These are phyloP conservation scores for Aspergillus bombycis DNA, from an alignment of 2,329 filamentous ascomycete genomes.

Conservation along the genomic window DNA sequence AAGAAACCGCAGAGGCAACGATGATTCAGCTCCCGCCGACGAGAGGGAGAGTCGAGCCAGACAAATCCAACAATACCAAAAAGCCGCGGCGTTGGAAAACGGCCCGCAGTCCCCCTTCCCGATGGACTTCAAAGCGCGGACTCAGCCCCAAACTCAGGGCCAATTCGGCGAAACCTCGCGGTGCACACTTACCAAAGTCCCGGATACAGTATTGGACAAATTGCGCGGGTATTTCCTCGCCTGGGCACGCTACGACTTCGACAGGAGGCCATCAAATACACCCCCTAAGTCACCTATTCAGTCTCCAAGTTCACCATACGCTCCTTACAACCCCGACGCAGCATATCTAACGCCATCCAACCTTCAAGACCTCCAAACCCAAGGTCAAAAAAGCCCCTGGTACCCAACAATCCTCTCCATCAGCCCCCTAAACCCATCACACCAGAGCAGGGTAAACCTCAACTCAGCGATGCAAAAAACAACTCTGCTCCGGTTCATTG, in stretches of 20 bases:
- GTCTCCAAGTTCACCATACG: neutral
- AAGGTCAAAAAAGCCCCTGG: conserved; percentile 53
- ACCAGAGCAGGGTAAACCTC: conserved; percentile 51
- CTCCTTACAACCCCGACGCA: neutral
- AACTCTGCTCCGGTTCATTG: conserved; percentile 40
- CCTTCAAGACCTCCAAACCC: neutral
- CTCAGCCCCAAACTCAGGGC: conserved; percentile 51
- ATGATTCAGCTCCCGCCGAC: neutral
- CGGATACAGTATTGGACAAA: conserved; percentile 56
- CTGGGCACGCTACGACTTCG: conserved; percentile 56
- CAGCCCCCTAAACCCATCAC: conserved; percentile 47
- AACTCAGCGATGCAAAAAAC: conserved; percentile 55
- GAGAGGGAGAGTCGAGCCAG: conserved; percentile 1
- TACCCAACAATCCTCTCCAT: conserved; percentile 62
- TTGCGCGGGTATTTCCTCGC: conserved; percentile 67
- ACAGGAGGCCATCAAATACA: conserved; percentile 31
- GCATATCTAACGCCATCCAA: neutral
- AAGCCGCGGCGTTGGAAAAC: conserved; percentile 23
- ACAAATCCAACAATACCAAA: conserved; percentile 1
- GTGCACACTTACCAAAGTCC: conserved; percentile 57
- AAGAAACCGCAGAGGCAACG: conserved; percentile 18
- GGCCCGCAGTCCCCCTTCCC: conserved; percentile 39
- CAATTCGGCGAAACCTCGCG: conserved; percentile 54
- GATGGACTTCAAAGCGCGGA: conserved; percentile 30
- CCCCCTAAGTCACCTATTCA: neutral